A percentile compares a stretch with the other conserved stretches of the same genome.
Evolutionary conservation across 768 basidiomycete species (phyloP).

Genomic region (Tricholoma matsutake): DNA sequence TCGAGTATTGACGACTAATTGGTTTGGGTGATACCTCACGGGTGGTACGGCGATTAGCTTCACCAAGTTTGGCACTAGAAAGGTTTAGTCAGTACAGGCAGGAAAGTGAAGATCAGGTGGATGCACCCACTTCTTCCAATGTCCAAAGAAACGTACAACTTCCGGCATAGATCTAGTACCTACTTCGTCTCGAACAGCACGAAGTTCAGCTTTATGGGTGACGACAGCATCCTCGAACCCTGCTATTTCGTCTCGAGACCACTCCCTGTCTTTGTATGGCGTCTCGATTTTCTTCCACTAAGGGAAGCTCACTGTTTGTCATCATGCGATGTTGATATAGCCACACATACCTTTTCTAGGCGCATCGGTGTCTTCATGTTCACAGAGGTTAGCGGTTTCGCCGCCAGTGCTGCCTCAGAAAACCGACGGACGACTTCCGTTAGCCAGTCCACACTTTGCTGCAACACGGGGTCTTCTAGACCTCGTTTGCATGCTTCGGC

Average conservation of each 20-base stretch:
- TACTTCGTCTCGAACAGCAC: conserved; percentile 73
- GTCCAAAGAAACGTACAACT: conserved; percentile 79
- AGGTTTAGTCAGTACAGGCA: conserved; percentile 2
- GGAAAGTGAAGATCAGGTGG: background rate
- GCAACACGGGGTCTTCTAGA: conserved; percentile 49
- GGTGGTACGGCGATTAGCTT: conserved; percentile 58
- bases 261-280: conserved; percentile 65
- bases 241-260: conserved; percentile 64
- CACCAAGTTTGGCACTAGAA: conserved; percentile 59
- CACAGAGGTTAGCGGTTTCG: conserved; percentile 55
- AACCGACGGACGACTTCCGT: conserved; percentile 72
- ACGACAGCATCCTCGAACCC: conserved; percentile 76
- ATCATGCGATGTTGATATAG: background rate
- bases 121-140: conserved; percentile 74
- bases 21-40: conserved; percentile 36
- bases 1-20: conserved; percentile 34
- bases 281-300: conserved; percentile 71
- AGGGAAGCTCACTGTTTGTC: conserved; percentile 1
- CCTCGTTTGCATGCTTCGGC: conserved; percentile 65
- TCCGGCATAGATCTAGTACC: conserved; percentile 67
- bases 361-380: conserved; percentile 59
- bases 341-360: conserved; percentile 55
- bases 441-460: conserved; percentile 73
- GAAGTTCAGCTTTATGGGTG: conserved; percentile 76
- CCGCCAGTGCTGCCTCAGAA: conserved; percentile 62